These are phyloP conservation scores for Penicillium bovifimosum DNA, from an alignment of 495 filamentous ascomycete species.

Conservation along the genomic window DNA sequence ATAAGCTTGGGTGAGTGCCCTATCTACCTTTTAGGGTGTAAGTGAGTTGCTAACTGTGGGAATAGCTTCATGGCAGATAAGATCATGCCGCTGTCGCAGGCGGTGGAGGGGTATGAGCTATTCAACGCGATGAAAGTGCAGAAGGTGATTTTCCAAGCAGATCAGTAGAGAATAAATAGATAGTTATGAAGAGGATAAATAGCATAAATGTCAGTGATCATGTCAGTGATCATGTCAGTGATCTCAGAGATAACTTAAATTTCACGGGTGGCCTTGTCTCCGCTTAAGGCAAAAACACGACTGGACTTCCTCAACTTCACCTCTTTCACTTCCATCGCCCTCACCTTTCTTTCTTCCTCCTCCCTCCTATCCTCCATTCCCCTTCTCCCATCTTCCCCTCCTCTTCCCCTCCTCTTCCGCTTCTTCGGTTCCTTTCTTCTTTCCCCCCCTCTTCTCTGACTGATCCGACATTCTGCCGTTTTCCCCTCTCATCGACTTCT, in stretches of 20 bases:
- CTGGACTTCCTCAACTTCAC: constrained; percentile 18
- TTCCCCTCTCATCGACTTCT: constrained; percentile 27
- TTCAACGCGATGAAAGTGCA: constrained; percentile 92
- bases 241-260: neutral
- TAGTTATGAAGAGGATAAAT: neutral
- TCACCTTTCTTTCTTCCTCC: constrained; percentile 21
- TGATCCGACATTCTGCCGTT: constrained; percentile 16
- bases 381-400: constrained; percentile 11
- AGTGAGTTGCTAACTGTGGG: neutral
- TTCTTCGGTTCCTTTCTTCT: constrained; percentile 14
- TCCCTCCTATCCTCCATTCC: constrained; percentile 16
- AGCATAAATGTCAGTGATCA: neutral
- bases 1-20: constrained; percentile 67
- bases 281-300: constrained; percentile 14
- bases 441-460: constrained; percentile 20
- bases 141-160: constrained; percentile 64
- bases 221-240: neutral
- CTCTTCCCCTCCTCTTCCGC: neutral
- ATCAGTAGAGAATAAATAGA: constrained; percentile 28
- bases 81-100: constrained; percentile 81
- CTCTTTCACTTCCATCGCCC: constrained; percentile 24
- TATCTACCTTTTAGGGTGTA: neutral
- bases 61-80: constrained; percentile 87
- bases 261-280: constrained; percentile 10
- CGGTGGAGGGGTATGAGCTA: constrained; percentile 82